These are phyloP conservation scores for Tolypocladium inflatum DNA, from an alignment of 2,329 filamentous ascomycete species.

Conservation along the genomic window DNA sequence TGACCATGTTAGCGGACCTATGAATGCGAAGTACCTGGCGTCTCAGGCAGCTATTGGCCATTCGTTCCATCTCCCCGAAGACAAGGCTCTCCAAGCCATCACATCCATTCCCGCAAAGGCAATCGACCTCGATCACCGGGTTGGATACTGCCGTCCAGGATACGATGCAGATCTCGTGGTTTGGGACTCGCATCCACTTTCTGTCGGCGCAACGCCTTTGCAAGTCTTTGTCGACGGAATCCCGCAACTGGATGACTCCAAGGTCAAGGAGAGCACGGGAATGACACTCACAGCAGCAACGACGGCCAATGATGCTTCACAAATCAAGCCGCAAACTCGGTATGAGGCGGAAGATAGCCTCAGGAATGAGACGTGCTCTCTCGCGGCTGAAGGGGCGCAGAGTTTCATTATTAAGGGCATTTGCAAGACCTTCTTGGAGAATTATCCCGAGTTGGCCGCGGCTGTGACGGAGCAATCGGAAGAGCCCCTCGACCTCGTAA, in stretches of 20 bases:
- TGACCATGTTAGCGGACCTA: slow-evolving; percentile 18
- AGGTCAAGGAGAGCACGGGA: slow-evolving; percentile 15
- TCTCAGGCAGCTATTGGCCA: slow-evolving; percentile 30
- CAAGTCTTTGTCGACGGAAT: slow-evolving; percentile 39
- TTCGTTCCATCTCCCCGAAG: slow-evolving; percentile 14
- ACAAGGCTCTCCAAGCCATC: slow-evolving; percentile 12
- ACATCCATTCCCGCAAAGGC: slow-evolving; percentile 35
- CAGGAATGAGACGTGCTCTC: not conserved
- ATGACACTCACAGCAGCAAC: not conserved
- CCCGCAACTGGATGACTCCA: slow-evolving; percentile 20
- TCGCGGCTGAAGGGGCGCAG: not conserved
- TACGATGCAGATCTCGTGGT: slow-evolving; percentile 41
- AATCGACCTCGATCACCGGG: slow-evolving; percentile 29
- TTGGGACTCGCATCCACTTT: slow-evolving; percentile 37
- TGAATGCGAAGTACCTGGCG: slow-evolving; percentile 30
- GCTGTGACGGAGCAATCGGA: not conserved
- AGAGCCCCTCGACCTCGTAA: not conserved
- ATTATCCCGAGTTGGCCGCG: not conserved
- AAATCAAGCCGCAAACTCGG: not conserved
- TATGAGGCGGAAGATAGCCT: not conserved
- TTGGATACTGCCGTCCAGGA: slow-evolving; percentile 32
- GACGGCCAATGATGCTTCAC: not conserved
- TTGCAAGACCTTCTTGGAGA: not conserved
- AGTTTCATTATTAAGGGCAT: not conserved
- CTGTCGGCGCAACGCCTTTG: slow-evolving; percentile 32